These are phyloP conservation scores for Termitomyces eurrhizus DNA, from an alignment of 768 basidiomycete species.

Conservation along the genomic window DNA sequence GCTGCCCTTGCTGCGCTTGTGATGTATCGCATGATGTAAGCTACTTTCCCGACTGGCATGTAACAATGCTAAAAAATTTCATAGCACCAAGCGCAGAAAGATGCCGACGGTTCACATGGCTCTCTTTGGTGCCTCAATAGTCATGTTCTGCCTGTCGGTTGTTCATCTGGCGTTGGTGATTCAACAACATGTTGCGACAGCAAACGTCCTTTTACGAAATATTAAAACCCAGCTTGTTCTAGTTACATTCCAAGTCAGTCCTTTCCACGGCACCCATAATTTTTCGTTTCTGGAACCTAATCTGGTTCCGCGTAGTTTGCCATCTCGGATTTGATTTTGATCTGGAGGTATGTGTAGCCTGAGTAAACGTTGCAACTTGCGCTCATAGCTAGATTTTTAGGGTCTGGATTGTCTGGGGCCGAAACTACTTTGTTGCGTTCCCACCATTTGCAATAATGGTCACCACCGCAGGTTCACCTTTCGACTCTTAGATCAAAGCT, in stretches of 20 bases:
- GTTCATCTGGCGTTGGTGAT: constrained; percentile 11
- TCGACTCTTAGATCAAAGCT: not conserved
- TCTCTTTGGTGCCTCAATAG: constrained; percentile 11
- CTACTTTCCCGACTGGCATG: not conserved
- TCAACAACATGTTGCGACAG: not conserved
- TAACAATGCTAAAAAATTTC: no score
- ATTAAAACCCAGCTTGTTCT: not conserved
- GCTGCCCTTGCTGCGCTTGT: constrained; percentile 5
- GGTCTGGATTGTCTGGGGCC: constrained; percentile 16
- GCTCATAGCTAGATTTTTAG: not conserved
- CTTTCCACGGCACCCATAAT: not conserved
- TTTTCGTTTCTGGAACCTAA: no score
- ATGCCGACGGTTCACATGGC: constrained; percentile 9
- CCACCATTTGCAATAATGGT: constrained; percentile 11
- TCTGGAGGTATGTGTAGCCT: constrained; percentile 13
- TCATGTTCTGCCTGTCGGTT: constrained; percentile 11
- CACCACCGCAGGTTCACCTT: constrained; percentile 5
- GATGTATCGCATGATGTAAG: constrained; percentile 9
- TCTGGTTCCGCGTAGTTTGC: constrained; percentile 5
- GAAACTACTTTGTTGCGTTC: constrained; percentile 10
- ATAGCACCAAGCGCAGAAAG: constrained; percentile 4
- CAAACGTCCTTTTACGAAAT: not conserved
- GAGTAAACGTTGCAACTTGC: no score
- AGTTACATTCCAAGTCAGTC: not conserved
- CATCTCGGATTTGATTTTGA: constrained; percentile 13